A percentile compares a stretch with the other conserved stretches of the same genome.
Conservation (phyloP, 169 alveolate genomes). For the Plasmodium malariae region DNA sequence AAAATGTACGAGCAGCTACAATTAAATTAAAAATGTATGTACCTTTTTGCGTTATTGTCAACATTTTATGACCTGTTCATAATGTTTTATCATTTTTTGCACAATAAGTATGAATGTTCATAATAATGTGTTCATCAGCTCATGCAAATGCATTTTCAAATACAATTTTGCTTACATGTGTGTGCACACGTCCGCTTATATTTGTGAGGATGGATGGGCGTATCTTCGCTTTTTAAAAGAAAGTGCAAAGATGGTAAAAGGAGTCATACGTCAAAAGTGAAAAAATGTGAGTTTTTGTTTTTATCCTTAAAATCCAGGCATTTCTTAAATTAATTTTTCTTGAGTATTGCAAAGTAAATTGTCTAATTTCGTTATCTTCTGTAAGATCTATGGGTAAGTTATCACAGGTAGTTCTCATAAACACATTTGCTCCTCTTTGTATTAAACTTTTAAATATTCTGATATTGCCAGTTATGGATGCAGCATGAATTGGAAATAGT, state of each 20-base stretch:
- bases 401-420: constrained; percentile 25
- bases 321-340: constrained; percentile 54
- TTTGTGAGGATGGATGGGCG: neutral
- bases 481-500: constrained; percentile 73
- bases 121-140: neutral
- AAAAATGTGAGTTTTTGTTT: constrained; percentile 4
- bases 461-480: constrained; percentile 56
- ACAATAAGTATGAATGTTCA: neutral
- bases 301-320: constrained; percentile 51
- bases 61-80: neutral
- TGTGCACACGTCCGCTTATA: neutral
- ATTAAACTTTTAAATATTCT: constrained; percentile 38
- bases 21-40: neutral
- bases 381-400: constrained; percentile 37
- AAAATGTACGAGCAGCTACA: too few relatives aligned
- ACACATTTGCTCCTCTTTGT: constrained; percentile 54
- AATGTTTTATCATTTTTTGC: neutral
- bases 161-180: neutral
- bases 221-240: constrained; percentile 27
- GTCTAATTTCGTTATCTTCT: constrained; percentile 29
- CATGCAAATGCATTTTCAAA: neutral
- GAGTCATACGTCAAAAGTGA: constrained; percentile 52
- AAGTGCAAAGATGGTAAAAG: constrained; percentile 44
- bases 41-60: neutral
- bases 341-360: constrained; percentile 16